phyloP scores from a whole-genome alignment of 2,329 filamentous ascomycete genomes.

The Ophiostoma ips region DNA sequence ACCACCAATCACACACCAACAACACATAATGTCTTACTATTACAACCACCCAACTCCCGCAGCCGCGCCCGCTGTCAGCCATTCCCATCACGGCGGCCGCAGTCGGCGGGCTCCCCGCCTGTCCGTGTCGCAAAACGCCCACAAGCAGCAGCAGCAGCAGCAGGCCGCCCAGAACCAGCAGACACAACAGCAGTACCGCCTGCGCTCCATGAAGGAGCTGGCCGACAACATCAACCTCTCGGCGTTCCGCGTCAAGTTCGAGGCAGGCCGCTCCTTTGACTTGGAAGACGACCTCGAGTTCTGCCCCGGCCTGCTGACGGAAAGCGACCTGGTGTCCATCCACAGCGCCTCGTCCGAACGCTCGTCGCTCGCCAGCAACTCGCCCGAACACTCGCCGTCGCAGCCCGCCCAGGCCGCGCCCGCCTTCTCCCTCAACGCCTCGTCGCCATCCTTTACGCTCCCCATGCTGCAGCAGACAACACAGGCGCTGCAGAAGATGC shows the following conservation, averaged over 20 bases:
- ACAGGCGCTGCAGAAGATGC: constrained; percentile 52
- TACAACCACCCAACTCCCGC: constrained; percentile 44
- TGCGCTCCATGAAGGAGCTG: constrained; percentile 75
- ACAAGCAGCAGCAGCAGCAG: constrained; percentile 48
- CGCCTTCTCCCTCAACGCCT: constrained; percentile 58
- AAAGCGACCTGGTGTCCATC: constrained; percentile 74
- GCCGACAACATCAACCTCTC: constrained; percentile 62
- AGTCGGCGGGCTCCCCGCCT: constrained; percentile 73
- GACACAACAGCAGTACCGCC: constrained; percentile 59
- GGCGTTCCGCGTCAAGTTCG: constrained; percentile 75
- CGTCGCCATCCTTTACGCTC: constrained; percentile 52
- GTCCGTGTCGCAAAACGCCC: constrained; percentile 60
- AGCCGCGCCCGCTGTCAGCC: constrained; percentile 41
- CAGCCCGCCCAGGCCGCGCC: constrained; percentile 69
- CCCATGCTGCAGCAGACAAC: constrained; percentile 45
- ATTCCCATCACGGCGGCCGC: constrained; percentile 72
- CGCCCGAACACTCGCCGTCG: constrained; percentile 79
- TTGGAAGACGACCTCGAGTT: constrained; percentile 94
- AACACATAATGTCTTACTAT: constrained; percentile 45
- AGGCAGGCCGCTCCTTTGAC: constrained; percentile 86
- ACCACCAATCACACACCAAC: neutral
- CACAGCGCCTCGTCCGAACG: constrained; percentile 82
- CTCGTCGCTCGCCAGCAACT: constrained; percentile 88
- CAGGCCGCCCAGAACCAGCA: constrained; percentile 43
- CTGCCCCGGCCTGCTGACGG: constrained; percentile 81